Percentiles rank a stretch among this genome's conserved stretches.
Evolutionary conservation across 225 moss, liverwort and hornwort species (phyloP).

Genomic region (Pseudoscleropodium purum): DNA sequence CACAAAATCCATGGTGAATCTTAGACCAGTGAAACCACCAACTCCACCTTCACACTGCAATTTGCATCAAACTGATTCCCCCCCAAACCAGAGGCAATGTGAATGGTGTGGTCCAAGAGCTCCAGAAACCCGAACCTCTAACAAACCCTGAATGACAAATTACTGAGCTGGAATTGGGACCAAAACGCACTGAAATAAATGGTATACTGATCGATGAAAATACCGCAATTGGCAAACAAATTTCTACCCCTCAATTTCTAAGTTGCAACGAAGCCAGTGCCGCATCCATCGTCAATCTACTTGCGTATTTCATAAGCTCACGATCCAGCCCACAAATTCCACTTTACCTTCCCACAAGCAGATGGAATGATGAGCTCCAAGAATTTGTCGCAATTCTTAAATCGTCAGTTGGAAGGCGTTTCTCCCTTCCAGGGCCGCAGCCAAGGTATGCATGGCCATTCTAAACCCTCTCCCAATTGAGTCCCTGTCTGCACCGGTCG

Average conservation of each 20-base stretch:
- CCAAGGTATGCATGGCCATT: not conserved
- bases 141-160: not conserved
- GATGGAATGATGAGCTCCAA: not conserved
- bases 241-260: not conserved
- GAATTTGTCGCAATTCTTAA: not conserved
- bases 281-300: not conserved
- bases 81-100: not conserved
- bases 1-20: not conserved
- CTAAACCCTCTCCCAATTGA: not conserved
- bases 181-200: not conserved
- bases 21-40: not conserved
- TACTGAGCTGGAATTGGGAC: not conserved
- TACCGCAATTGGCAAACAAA: not conserved
- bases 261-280: not conserved
- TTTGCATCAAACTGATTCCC: not conserved
- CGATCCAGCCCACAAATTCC: not conserved
- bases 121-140: constrained; percentile 2
- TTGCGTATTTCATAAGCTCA: not conserved
- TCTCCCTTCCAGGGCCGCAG: not conserved
- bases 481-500: too few relatives aligned
- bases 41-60: not conserved
- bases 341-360: not conserved
- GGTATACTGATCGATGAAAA: not conserved
- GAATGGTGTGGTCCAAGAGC: not conserved
- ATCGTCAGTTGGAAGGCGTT: not conserved